A percentile compares a stretch with the other conserved stretches of the same genome.
Conservation (phyloP, 2,329 filamentous ascomycete genomes). For the Hortaea sp. region DNA sequence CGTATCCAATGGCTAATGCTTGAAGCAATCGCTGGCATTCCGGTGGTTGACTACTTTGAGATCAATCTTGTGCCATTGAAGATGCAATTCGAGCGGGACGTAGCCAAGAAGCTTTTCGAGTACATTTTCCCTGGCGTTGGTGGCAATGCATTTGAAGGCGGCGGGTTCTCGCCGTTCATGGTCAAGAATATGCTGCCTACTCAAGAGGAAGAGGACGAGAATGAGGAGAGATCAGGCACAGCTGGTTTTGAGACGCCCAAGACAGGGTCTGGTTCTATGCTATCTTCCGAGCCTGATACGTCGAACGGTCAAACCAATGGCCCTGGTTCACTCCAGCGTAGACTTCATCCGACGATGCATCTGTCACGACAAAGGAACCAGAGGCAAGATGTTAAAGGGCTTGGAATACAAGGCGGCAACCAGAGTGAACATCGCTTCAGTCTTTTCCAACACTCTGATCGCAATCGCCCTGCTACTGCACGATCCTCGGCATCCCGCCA, state of each 20-base stretch:
- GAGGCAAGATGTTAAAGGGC: slow-evolving; percentile 17
- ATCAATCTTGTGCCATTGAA: slow-evolving; percentile 88
- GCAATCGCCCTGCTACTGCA: slow-evolving; percentile 13
- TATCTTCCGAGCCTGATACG: slow-evolving; percentile 3
- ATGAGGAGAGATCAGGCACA: slow-evolving; percentile 29
- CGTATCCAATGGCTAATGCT: slow-evolving; percentile 97
- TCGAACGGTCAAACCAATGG: slow-evolving; percentile 36
- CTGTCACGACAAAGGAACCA: slow-evolving; percentile 26
- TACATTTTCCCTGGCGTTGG: slow-evolving; percentile 90
- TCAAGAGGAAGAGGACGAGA: slow-evolving; percentile 39
- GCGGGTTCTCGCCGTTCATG: slow-evolving; percentile 53
- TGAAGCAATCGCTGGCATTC: slow-evolving; percentile 93
- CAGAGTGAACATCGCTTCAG: slow-evolving; percentile 30
- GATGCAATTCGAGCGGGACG: slow-evolving; percentile 84
- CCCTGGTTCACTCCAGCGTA: slow-evolving; percentile 67
- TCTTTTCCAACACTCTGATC: slow-evolving; percentile 33
- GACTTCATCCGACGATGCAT: slow-evolving; percentile 71
- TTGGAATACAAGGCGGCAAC: slow-evolving; percentile 20
- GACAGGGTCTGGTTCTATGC: not conserved
- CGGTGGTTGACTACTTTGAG: slow-evolving; percentile 94
- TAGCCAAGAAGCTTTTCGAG: slow-evolving; percentile 87
- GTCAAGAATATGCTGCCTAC: slow-evolving; percentile 42
- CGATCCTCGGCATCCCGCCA: slow-evolving; percentile 14
- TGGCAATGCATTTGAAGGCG: slow-evolving; percentile 36
- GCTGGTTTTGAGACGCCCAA: slow-evolving; percentile 2